Evolutionary conservation across 2,329 filamentous ascomycete genomes (phyloP), one percentile per base, ranked within the genome.

Genomic region (Calonectria henricotiae): DNA sequence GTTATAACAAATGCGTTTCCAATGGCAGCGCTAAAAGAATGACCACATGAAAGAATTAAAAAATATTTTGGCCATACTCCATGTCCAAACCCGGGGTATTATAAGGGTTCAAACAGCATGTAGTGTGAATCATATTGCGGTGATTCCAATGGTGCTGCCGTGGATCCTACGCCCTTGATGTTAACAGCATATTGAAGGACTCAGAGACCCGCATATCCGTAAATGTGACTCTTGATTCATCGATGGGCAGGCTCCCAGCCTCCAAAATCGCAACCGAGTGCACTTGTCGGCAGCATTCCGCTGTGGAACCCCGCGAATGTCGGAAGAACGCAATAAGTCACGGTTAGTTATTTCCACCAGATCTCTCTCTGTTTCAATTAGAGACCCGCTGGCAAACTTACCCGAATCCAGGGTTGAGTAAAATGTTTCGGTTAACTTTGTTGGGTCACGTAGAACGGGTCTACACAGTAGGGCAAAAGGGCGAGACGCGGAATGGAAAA

Each of bases 151-250:
- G 37, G 51, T 13, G 32, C n/a, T 15, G 4, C 51, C 23, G 51
- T 37, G 32, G 32, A 58, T 39, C 51, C 37, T 11, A 37, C 51
- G 51, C 35, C 51, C 51, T 58, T 58, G 51, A 20, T 20, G 35
- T 39, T 20, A 39, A 25, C n/a, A 58, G 51, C 20, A 46, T 23
- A 20, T 46, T 46, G 5, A 17, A 9, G 20, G n/a, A 23, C n/a
- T 46, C n/a, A 9, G 43, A 20, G 43, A 23, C 35, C 51, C 51
- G 12, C 8, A 20, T 20, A n/a, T 20, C 23, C 15, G 23, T 7
- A n/a, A 35, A 15, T 25, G 3, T 25, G 13, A 23, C 12, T 58
- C 35, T 39, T 39, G 35, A 58, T 58, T 58, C 32, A 32, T 7
- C 51, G 39, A 58, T 58, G 20, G 9, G 12, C 51, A 13, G 39